Base-by-base conservation (phyloP, 129 eudicot genomes). In the Sambucus nigra region DNA sequence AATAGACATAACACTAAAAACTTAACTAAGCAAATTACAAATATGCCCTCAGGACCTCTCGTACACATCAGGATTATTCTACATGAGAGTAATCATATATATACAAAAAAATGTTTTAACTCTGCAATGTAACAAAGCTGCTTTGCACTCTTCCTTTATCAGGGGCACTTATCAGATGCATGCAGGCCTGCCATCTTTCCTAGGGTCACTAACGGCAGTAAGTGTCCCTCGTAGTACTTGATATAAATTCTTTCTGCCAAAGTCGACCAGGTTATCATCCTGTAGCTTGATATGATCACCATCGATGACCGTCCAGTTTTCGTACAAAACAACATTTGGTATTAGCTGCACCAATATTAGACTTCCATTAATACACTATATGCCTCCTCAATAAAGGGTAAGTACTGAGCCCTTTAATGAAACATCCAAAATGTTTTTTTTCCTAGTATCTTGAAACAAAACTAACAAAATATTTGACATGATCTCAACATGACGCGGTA, bases 171-270 rank as follows among this genome's bases (percentile, higher is more conserved):
- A 59, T 73, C 69, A 83, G 21, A 74, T 69, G 25, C 92, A 92
- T n/a, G 94, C 94, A 16, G 99, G 87, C 51, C 57, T 73, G 14
- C 94, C 99, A 59, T 84, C 91, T 77, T 86, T 86, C 63, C 99
- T 76, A 11, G 94, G 89, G 60, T 91, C 95, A 20, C 95, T 73
- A 14, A 91, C 93, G 5, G 94, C 95, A 7, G 84, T 86, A 42
- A 91, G 86, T 38, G 69, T 46, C 51, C 95, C 95, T 53, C n/a
- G 76, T 5, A 60, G 39, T 23, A 66, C 70, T 39, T 45, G 60
- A 1, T 63, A n/a, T n/a, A n/a, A 41, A 23, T 31, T 14, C 51
- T 72, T 76, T 38, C 76, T 47, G 19, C 78, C 74, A 50, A 63
- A 58, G 25, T 59, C 47, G 16, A 46, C 50, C 20, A 69, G 55